phyloP scores from a whole-genome alignment of 2,329 filamentous ascomycete species.

The Calonectria pteridis region DNA sequence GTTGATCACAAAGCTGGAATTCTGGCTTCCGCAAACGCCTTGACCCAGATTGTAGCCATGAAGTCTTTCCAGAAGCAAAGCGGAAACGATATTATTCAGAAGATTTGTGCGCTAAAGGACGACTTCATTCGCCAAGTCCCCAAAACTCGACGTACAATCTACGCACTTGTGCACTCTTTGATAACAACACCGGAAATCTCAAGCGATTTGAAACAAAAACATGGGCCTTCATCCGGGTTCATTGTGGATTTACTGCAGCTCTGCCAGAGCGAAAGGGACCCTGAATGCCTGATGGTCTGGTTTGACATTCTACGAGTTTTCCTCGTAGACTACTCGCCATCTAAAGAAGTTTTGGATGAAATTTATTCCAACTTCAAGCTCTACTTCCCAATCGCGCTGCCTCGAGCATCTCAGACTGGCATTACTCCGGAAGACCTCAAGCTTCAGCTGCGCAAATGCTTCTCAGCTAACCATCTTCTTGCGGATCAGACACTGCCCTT shows the following conservation, averaged over 20 bases:
- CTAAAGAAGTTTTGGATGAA: slow-evolving; percentile 60
- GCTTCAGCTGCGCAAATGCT: slow-evolving; percentile 64
- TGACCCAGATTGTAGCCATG: slow-evolving; percentile 63
- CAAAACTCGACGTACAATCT: slow-evolving; percentile 65
- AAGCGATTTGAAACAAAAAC: slow-evolving; percentile 58
- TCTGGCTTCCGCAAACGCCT: slow-evolving; percentile 64
- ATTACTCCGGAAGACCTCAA: slow-evolving; percentile 71
- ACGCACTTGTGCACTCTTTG: slow-evolving; percentile 60
- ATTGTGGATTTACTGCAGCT: slow-evolving; percentile 63
- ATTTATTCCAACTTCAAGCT: slow-evolving; percentile 69
- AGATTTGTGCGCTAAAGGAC: slow-evolving; percentile 64
- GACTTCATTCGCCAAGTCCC: slow-evolving; percentile 67
- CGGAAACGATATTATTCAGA: slow-evolving; percentile 62
- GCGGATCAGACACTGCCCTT: slow-evolving; percentile 64
- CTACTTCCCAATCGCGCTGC: slow-evolving; percentile 71
- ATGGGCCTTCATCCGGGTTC: slow-evolving; percentile 60
- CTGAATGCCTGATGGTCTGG: slow-evolving; percentile 68
- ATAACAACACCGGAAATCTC: slow-evolving; percentile 57
- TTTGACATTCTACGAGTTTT: slow-evolving; percentile 64
- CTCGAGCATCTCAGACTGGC: slow-evolving; percentile 62
- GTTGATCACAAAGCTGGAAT: slow-evolving; percentile 72
- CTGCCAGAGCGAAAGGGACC: slow-evolving; percentile 68
- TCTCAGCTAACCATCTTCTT: slow-evolving; percentile 62
- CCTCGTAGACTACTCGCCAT: slow-evolving; percentile 58
- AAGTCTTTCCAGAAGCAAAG: slow-evolving; percentile 63